A percentile compares a stretch with the other conserved stretches of the same genome.
Conservation (phyloP, 2,329 filamentous ascomycete genomes). For the Aspergillus sp. region DNA sequence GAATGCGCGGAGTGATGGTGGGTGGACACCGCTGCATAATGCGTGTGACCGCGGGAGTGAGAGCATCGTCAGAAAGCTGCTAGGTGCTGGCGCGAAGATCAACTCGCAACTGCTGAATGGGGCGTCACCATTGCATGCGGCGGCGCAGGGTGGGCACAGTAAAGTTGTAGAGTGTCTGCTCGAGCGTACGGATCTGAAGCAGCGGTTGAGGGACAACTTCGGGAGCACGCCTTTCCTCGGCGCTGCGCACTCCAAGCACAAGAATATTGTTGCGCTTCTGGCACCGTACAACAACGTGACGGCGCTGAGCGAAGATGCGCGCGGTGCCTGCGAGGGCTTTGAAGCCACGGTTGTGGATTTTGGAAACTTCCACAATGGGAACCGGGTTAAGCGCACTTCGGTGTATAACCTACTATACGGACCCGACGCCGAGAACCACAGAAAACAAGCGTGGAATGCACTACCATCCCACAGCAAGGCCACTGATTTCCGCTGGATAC, state of each 20-base stretch:
- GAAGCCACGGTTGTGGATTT: conserved; percentile 57
- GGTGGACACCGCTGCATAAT: conserved; percentile 56
- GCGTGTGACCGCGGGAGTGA: conserved; percentile 52
- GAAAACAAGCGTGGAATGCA: conserved; percentile 50
- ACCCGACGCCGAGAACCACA: conserved; percentile 45
- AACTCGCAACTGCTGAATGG: conserved; percentile 41
- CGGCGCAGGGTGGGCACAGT: conserved; percentile 39
- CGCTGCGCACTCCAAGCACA: conserved; percentile 41
- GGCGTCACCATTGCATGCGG: conserved; percentile 41
- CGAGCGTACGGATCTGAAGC: conserved; percentile 31
- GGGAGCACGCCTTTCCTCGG: conserved; percentile 42
- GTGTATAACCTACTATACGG: conserved; percentile 56
- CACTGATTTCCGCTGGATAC: conserved; percentile 54
- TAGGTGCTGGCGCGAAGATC: conserved; percentile 37
- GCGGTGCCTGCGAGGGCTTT: conserved; percentile 49
- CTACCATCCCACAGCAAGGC: conserved; percentile 48
- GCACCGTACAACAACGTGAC: conserved; percentile 40
- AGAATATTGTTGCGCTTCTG: conserved; percentile 36
- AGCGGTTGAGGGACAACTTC: conserved; percentile 37
- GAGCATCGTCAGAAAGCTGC: conserved; percentile 45
- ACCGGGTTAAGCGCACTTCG: conserved; percentile 48
- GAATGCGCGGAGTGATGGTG: conserved; percentile 50
- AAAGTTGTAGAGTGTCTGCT: conserved; percentile 38
- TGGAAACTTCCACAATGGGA: conserved; percentile 44
- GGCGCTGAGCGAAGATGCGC: conserved; percentile 39